Conservation (phyloP, 192 early-diverging fungal genomes). For the Linderina pennispora region DNA sequence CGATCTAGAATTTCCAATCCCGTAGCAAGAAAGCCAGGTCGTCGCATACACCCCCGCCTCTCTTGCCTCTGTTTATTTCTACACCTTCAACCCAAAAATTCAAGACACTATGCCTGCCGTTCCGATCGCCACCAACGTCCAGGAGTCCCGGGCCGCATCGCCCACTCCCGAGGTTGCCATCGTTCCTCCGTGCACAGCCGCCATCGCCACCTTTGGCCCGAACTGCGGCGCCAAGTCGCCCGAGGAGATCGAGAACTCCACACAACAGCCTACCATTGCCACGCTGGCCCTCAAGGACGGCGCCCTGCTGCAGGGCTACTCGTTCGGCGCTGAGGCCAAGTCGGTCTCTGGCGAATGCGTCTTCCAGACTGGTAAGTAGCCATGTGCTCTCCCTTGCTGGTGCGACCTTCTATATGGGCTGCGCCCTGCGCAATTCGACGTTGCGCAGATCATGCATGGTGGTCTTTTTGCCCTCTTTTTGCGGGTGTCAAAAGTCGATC, state of each 20-base stretch:
- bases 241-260: constrained; percentile 24
- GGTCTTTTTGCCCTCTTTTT: too few relatives aligned
- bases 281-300: constrained; percentile 86
- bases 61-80: not conserved
- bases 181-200: constrained; percentile 39
- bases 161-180: constrained; percentile 22
- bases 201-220: constrained; percentile 30
- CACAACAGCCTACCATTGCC: constrained; percentile 39
- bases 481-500: too few relatives aligned
- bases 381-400: constrained; percentile 1
- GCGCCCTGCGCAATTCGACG: too few relatives aligned
- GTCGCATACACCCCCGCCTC: too few relatives aligned
- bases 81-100: not conserved
- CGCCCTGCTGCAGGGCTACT: constrained; percentile 76
- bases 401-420: constrained; percentile 1
- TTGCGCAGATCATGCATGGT: too few relatives aligned
- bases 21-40: too few relatives aligned
- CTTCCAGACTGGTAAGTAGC: constrained; percentile 88
- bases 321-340: constrained; percentile 87
- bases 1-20: too few relatives aligned
- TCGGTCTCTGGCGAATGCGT: constrained; percentile 94
- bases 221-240: constrained; percentile 29
- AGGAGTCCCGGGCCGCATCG: constrained; percentile 39
- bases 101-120: constrained; percentile 32
- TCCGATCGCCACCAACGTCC: constrained; percentile 44